Evolutionary conservation across 495 filamentous ascomycete species (phyloP).

Genomic region (Podospora sp.): DNA sequence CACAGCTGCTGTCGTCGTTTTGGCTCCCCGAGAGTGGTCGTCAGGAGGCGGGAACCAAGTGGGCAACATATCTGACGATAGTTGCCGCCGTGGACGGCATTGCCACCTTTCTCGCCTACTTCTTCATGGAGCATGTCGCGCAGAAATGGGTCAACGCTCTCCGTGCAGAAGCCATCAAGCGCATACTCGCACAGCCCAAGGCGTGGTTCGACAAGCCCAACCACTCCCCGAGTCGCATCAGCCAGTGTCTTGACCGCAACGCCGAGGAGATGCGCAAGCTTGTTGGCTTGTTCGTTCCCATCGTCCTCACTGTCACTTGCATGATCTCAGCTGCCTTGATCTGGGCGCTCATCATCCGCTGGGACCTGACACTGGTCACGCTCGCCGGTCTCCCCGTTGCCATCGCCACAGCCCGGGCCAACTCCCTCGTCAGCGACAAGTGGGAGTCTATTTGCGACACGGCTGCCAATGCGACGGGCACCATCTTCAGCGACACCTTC

Average conservation of each 20-base stretch:
- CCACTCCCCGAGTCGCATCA: constrained; percentile 65
- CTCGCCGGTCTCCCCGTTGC: constrained; percentile 70
- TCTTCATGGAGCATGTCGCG: constrained; percentile 68
- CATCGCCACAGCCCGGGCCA: constrained; percentile 63
- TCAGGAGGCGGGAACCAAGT: constrained; percentile 57
- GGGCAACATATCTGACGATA: constrained; percentile 69
- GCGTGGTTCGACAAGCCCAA: constrained; percentile 78
- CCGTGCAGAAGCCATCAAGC: constrained; percentile 66
- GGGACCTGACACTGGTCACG: constrained; percentile 81
- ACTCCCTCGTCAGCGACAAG: constrained; percentile 60
- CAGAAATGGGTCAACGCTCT: constrained; percentile 80
- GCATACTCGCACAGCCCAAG: constrained; percentile 76
- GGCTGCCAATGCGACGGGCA: constrained; percentile 54
- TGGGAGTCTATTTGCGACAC: constrained; percentile 73
- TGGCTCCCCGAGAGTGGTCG: constrained; percentile 49
- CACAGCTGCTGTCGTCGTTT: constrained; percentile 72
- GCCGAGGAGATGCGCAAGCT: constrained; percentile 87
- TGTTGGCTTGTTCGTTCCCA: constrained; percentile 74
- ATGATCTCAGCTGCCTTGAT: constrained; percentile 68
- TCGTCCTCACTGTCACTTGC: constrained; percentile 61
- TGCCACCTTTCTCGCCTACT: constrained; percentile 66
- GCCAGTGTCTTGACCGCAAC: constrained; percentile 74
- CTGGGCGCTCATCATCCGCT: constrained; percentile 76
- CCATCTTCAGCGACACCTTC: constrained; percentile 77
- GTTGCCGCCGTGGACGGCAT: constrained; percentile 68